phyloP scores from a whole-genome alignment of 805 yeast genomes.

The Phaffomyces opuntiae region DNA sequence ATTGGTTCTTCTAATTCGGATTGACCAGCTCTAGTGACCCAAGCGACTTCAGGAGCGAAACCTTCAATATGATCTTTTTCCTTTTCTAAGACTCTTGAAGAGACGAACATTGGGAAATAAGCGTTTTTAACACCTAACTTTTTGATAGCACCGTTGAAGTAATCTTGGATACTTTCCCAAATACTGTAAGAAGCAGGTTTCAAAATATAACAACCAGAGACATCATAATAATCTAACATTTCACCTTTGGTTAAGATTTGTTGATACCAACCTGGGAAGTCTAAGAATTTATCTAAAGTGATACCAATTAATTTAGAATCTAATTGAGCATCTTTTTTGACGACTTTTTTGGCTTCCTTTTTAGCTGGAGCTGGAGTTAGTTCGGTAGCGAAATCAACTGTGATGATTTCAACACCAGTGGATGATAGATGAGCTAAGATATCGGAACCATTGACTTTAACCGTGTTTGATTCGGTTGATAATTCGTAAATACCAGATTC shows the following conservation, averaged over 20 bases:
- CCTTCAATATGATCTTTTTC: slow-evolving; percentile 99
- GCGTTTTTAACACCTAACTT: slow-evolving; percentile 88
- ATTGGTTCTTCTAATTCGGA: slow-evolving; percentile 96
- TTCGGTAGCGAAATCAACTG: slow-evolving; percentile 46
- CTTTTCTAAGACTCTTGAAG: slow-evolving; percentile 84
- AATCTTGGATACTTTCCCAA: slow-evolving; percentile 91
- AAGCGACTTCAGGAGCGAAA: slow-evolving; percentile 99
- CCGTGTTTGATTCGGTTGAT: slow-evolving; percentile 46
- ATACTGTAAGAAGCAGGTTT: slow-evolving; percentile 91
- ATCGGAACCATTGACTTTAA: slow-evolving; percentile 40
- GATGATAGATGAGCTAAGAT: slow-evolving; percentile 40
- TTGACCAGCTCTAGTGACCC: slow-evolving; percentile 96
- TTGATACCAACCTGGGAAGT: slow-evolving; percentile 96
- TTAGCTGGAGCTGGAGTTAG: slow-evolving; percentile 11
- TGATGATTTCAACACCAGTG: slow-evolving; percentile 43
- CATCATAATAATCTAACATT: slow-evolving; percentile 97
- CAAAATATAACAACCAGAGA: slow-evolving; percentile 96
- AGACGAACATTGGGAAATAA: slow-evolving; percentile 98
- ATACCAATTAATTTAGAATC: slow-evolving; percentile 93
- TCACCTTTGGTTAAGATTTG: slow-evolving; percentile 96
- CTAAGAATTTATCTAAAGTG: slow-evolving; percentile 86
- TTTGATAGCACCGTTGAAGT: slow-evolving; percentile 78
- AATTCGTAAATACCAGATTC: slow-evolving; percentile 32
- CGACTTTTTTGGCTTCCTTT: slow-evolving; percentile 20
- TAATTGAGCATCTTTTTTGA: slow-evolving; percentile 40